phyloP scores from a whole-genome alignment of 768 basidiomycete species.

The Boletus reticulatus region DNA sequence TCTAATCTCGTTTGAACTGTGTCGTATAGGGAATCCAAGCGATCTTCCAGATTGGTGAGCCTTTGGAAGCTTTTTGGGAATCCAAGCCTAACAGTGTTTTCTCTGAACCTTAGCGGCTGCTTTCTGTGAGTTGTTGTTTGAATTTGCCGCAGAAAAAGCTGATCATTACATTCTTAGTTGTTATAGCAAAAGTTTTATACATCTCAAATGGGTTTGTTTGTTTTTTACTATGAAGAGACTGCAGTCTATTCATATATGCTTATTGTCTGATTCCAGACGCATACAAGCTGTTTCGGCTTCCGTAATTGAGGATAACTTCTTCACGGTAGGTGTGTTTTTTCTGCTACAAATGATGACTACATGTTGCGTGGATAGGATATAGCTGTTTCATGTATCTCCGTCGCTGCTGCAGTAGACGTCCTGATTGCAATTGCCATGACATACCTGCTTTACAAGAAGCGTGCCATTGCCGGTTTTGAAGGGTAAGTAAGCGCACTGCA shows the following conservation, averaged over 20 bases:
- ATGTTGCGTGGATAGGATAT: not conserved
- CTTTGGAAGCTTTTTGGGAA: not conserved
- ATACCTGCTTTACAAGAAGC: not conserved
- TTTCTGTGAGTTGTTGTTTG: not conserved
- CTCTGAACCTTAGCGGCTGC: not conserved
- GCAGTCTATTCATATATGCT: too few relatives aligned
- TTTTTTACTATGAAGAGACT: too few relatives aligned
- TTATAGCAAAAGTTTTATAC: not conserved
- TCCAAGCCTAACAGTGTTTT: not conserved
- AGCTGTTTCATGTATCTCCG: not conserved
- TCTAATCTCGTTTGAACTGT: not conserved
- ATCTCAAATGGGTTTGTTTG: conserved; percentile 6
- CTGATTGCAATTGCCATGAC: conserved; percentile 8
- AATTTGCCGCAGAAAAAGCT: not conserved
- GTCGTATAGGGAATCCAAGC: not conserved
- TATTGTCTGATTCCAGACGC: too few relatives aligned
- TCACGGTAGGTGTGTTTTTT: too few relatives aligned
- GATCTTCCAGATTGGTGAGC: conserved; percentile 9
- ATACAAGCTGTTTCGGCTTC: too few relatives aligned
- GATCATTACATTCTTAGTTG: not conserved
- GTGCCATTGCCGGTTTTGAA: not conserved
- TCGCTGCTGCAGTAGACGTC: conserved; percentile 4
- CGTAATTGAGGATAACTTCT: not conserved
- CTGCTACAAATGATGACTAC: too few relatives aligned
- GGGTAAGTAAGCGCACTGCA: not conserved